These are phyloP conservation scores for Komagataella pastoris DNA, from an alignment of 805 yeast genomes.

Conservation along the genomic window DNA sequence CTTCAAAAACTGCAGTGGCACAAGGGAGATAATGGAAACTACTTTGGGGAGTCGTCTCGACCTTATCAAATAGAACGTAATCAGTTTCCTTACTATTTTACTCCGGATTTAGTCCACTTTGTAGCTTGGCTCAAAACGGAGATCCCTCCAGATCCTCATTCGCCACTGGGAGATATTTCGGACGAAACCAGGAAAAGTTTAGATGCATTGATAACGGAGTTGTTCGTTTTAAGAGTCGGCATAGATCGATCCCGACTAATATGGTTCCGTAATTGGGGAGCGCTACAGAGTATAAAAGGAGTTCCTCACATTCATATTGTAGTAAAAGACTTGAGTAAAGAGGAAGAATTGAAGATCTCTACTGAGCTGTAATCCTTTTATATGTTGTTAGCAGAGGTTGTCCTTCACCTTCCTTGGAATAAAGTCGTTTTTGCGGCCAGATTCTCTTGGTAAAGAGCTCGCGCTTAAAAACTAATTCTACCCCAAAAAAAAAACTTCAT, in stretches of 20 bases:
- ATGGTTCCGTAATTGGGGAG: conserved; percentile 68
- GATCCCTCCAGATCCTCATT: conserved; percentile 36
- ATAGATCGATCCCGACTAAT: conserved; percentile 23
- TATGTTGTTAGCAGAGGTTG: neutral
- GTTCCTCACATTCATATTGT: conserved; percentile 64
- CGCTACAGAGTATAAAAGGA: conserved; percentile 51
- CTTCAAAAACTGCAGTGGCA: conserved; percentile 16
- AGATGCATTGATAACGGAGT: conserved; percentile 29
- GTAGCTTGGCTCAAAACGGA: conserved; percentile 56
- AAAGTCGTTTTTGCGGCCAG: too few relatives aligned
- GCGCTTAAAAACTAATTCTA: neutral
- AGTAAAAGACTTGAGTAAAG: conserved; percentile 24
- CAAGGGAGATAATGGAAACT: conserved; percentile 2
- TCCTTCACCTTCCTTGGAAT: neutral
- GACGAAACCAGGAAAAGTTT: conserved; percentile 25
- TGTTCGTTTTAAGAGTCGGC: conserved; percentile 33
- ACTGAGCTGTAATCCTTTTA: neutral
- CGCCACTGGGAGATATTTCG: conserved; percentile 38
- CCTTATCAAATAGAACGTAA: conserved; percentile 31
- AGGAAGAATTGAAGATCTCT: conserved; percentile 4
- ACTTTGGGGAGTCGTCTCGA: conserved; percentile 10
- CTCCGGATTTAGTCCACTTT: conserved; percentile 35
- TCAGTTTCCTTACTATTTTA: conserved; percentile 58
- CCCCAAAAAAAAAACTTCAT: neutral
- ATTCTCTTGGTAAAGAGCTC: neutral